phyloP scores from a whole-genome alignment of 2,329 filamentous ascomycete species.

The Alternaria incomplexa region DNA sequence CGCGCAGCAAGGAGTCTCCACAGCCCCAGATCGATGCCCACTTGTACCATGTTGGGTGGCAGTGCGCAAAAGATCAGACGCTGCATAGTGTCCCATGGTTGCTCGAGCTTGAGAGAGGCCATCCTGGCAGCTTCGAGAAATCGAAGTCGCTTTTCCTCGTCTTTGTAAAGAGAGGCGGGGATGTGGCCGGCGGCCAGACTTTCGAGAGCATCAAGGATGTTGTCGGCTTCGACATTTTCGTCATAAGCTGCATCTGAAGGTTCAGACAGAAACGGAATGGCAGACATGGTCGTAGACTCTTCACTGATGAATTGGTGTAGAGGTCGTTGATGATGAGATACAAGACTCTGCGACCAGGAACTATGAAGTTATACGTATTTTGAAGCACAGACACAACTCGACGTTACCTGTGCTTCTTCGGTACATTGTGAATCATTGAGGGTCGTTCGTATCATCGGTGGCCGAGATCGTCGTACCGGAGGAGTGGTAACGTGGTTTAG shows the following conservation, averaged over 20 bases:
- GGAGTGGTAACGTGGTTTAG: slow-evolving; percentile 1
- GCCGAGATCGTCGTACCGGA: slow-evolving; percentile 1
- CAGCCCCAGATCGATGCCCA: slow-evolving; percentile 3
- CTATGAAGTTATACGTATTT: not conserved
- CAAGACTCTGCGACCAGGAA: not conserved
- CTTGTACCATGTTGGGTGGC: slow-evolving; percentile 7
- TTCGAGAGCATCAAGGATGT: slow-evolving; percentile 4
- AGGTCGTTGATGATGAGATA: not conserved
- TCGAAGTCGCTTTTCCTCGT: slow-evolving; percentile 5
- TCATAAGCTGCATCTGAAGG: not conserved
- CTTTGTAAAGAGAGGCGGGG: not conserved
- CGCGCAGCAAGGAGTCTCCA: slow-evolving; percentile 1
- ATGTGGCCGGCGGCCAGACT: not conserved
- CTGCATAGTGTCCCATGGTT: slow-evolving; percentile 9
- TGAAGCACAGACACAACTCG: not conserved
- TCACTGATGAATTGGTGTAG: not conserved
- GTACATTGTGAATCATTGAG: not conserved
- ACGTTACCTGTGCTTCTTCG: not conserved
- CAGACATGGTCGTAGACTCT: not conserved
- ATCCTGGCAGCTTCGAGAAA: slow-evolving; percentile 5
- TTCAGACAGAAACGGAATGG: not conserved
- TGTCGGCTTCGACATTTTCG: not conserved
- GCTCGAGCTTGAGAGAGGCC: slow-evolving; percentile 7
- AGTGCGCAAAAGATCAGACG: slow-evolving; percentile 4
- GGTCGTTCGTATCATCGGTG: not conserved